Evolutionary conservation across 331 rosid genomes (phyloP), one percentile per base, ranked within the genome.

Genomic region (Quercus phellos): DNA sequence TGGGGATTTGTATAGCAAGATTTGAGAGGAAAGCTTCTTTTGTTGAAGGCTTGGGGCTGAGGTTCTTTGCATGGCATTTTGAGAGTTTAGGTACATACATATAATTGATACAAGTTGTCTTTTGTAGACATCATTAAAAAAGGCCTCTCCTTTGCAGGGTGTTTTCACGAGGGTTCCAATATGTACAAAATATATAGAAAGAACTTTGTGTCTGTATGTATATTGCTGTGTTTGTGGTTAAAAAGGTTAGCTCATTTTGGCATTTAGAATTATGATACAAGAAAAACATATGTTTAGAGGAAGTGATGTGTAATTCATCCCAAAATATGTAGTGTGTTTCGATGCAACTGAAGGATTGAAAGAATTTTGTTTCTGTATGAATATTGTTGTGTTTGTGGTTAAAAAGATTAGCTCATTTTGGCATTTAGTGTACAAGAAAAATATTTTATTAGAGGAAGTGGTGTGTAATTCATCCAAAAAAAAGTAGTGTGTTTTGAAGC

Each of bases 51-150:
- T 18, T 54, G 54, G 74, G 72, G 68, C 74, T 79, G 60, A 71
- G 55, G 34, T 73, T 70, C 68, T 71, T 72, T 80, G 79, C 58
- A 78, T 70, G 77, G 51, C 74, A 67, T 73, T 81, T 81, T 78
- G 85, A 67, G 76, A 60, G 83, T 73, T 59, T 35, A 76, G 78
- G 78, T 66, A 64, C 77, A 66, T 32, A 69, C 51, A 4, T 17
- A 60, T 34, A 22, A 55, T 46, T 46, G 43, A 30, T 60, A 55
- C 76, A 22, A 80, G 77, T 43, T 34, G n/a, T 10, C 66, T 46
- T 24, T 64, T 58, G 34, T 46, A 51, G 63, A 13, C 24, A 46
- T 61, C 59, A 26, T 21, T 21, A 26, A 22, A 11, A 42, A 12
- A 42, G 9, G 58, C 70, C 46, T n/a, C 21, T 60, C 21, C 51